phyloP scores from a whole-genome alignment of 441 rosid species.

The Lepidium campestre region DNA sequence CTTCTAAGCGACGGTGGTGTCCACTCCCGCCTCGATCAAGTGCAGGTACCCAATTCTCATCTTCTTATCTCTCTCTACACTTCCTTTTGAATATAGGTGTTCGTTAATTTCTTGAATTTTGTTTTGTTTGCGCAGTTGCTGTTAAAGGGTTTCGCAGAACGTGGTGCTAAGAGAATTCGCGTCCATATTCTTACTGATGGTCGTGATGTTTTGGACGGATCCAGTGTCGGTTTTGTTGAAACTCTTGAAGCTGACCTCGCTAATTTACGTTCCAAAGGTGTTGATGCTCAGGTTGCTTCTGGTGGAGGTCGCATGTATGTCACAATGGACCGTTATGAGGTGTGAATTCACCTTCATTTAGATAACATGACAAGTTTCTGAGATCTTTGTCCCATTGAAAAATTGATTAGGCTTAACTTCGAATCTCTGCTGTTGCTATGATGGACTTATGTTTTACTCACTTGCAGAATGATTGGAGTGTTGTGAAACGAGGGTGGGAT shows the following conservation, averaged over 20 bases:
- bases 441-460: background rate
- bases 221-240: slow-evolving; percentile 84
- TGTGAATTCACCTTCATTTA: background rate
- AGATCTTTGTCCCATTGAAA: background rate
- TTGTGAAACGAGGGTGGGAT: slow-evolving; percentile 97
- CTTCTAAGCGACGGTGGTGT: slow-evolving; percentile 94
- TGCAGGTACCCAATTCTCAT: slow-evolving; percentile 45
- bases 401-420: background rate
- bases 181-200: slow-evolving; percentile 94
- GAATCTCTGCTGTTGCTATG: background rate
- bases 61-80: background rate
- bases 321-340: slow-evolving; percentile 99
- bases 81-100: background rate
- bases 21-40: slow-evolving; percentile 89
- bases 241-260: slow-evolving; percentile 70
- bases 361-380: background rate
- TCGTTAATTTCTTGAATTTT: background rate
- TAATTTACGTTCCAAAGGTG: slow-evolving; percentile 54
- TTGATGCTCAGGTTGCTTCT: slow-evolving; percentile 90
- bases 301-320: slow-evolving; percentile 99
- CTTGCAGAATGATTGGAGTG: slow-evolving; percentile 83
- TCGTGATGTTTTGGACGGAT: slow-evolving; percentile 95
- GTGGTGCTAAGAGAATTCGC: slow-evolving; percentile 90
- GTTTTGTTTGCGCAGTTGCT: slow-evolving; percentile 43
- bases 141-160: slow-evolving; percentile 74